These are phyloP conservation scores for Euclidium syriacum DNA, from an alignment of 345 rosid genomes.

Conservation along the genomic window DNA sequence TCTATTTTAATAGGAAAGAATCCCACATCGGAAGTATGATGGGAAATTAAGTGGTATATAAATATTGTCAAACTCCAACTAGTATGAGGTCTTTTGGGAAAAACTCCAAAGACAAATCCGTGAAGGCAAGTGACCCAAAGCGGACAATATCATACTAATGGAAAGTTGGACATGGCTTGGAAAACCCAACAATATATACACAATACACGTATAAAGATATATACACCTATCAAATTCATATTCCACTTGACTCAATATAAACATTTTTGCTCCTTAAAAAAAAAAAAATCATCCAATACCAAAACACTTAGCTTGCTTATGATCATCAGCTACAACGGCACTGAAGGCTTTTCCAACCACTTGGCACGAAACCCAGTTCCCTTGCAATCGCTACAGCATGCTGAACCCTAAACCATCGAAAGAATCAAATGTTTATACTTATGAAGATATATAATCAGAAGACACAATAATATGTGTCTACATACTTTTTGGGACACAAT, in stretches of 20 bases:
- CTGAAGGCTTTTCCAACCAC: conserved; percentile 79
- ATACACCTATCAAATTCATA: not conserved
- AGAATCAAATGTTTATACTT: not conserved
- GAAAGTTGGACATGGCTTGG: too few species aligned
- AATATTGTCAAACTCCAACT: too few species aligned
- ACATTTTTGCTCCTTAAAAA: not conserved
- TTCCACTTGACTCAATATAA: not conserved
- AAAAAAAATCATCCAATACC: conserved; percentile 1
- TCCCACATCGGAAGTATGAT: too few species aligned
- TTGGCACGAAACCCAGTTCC: conserved; percentile 98
- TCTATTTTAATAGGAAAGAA: too few species aligned
- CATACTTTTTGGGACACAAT: not conserved
- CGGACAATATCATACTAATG: too few species aligned
- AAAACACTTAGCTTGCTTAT: conserved; percentile 12
- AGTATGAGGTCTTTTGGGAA: too few species aligned
- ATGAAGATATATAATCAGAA: not conserved
- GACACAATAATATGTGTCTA: not conserved
- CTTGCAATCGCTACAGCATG: conserved; percentile 64
- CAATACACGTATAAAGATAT: not conserved
- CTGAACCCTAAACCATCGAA: conserved; percentile 50
- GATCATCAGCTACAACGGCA: conserved; percentile 35
- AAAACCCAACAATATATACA: too few species aligned
- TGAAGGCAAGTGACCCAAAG: too few species aligned
- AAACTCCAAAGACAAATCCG: too few species aligned
- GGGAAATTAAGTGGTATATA: too few species aligned